Evolutionary conservation across 176 grass and related monocot species (phyloP), one percentile per base, ranked within the genome.

Genomic region (Oryza australiensis): DNA sequence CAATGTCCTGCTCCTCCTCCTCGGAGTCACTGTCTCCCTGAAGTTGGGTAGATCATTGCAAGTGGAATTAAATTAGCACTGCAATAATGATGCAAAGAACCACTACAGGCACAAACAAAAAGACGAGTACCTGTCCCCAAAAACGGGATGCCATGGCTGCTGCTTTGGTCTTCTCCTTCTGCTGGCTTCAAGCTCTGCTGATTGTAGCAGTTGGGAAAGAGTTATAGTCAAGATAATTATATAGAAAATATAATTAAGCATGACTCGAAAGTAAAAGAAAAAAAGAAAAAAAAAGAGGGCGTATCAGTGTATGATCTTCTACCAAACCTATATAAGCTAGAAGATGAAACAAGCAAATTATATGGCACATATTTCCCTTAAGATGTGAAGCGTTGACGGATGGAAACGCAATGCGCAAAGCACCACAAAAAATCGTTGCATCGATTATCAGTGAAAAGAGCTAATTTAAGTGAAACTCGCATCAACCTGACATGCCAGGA

Each of bases 21-120:
- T 97, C 91, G 0, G 94, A 86, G n/a, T 97, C 94, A 10, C 91
- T 97, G 74, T 87, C 92, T 9, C 87, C 94, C 94, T 94, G 89
- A 73, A 70, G 59, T 64, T 77, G 11, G 24, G 15, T 64, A 26
- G 20, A 75, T 62, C 22, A 3, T 73, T 60, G 43, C 4, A 42
- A 69, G 12, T 55, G 75, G 62, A 74, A 57, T 60, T 26, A 62
- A 69, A 67, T 62, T 81, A 37, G 30, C 9, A 30, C n/a, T 42
- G 30, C 9, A 37, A 59, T 18, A 73, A 0, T 8, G 22, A 85
- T 16, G 15, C 29, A 24, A 35, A 5, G 13, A 55, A 87, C 20
- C 15, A 26, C 13, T 18, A n/a, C 38, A 7, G 40, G 22, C 1
- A 5, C 12, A 57, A 14, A 38, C 45, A 30, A 74, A 16, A 49